phyloP scores from a whole-genome alignment of 148 eudicot genomes.

The Fagopyrum homotropicum region DNA sequence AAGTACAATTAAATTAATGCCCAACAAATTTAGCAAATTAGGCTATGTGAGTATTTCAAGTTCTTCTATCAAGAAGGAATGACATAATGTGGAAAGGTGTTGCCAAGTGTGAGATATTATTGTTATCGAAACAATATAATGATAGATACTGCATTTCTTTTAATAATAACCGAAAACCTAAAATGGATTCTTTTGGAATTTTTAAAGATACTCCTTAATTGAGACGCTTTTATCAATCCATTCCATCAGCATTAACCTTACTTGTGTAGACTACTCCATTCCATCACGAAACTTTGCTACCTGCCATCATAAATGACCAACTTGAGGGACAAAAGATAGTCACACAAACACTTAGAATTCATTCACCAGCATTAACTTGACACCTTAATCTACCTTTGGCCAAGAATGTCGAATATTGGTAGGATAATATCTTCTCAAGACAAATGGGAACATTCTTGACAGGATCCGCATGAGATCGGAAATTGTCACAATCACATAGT shows the following conservation, averaged over 20 bases:
- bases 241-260: conserved; percentile 48
- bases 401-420: not conserved
- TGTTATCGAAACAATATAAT: not conserved
- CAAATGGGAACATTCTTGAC: not conserved
- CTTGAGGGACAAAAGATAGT: not conserved
- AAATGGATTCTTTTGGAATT: no score
- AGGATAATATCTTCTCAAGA: not conserved
- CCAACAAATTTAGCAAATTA: not conserved
- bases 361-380: not conserved
- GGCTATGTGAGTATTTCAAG: not conserved
- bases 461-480: not conserved
- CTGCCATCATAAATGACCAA: conserved; percentile 31
- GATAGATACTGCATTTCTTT: not conserved
- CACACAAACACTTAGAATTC: not conserved
- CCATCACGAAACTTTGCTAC: conserved; percentile 98
- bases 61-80: not conserved
- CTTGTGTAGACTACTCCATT: conserved; percentile 97
- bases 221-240: conserved; percentile 65
- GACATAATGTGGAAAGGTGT: not conserved
- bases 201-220: conserved; percentile 14
- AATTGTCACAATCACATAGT: not conserved
- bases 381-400: not conserved
- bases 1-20: not conserved
- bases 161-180: not conserved
- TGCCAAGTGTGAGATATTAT: not conserved